A percentile compares a stretch with the other conserved stretches of the same genome.
phyloP scores from a whole-genome alignment of 2,329 filamentous ascomycete genomes.

The Rhexocercosporidium sp. region DNA sequence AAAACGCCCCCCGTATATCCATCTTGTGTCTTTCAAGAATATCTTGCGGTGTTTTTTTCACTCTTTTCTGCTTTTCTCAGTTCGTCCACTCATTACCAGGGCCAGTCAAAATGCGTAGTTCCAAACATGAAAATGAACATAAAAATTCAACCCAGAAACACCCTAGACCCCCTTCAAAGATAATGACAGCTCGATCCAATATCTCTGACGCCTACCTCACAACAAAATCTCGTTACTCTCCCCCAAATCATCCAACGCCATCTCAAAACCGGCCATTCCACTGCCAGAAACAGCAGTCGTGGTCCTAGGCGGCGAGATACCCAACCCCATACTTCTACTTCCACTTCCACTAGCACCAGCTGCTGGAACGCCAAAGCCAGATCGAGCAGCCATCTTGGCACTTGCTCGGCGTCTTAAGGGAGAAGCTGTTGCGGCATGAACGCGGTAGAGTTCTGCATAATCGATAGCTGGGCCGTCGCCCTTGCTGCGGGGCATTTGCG shows the following conservation, averaged over 20 bases:
- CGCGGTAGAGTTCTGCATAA: slow-evolving; percentile 31
- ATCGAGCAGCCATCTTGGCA: slow-evolving; percentile 13
- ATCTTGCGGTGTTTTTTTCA: no score
- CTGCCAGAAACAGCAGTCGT: slow-evolving; percentile 7
- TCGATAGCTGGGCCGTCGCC: slow-evolving; percentile 18
- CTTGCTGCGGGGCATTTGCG: background rate
- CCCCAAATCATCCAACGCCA: background rate
- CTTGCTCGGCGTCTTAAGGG: slow-evolving; percentile 28
- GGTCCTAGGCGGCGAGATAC: slow-evolving; percentile 16
- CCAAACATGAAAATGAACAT: no score
- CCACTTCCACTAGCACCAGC: background rate
- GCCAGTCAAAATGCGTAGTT: no score
- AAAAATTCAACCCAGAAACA: no score
- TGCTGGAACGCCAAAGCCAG: background rate
- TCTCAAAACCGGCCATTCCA: background rate
- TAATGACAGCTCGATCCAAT: no score
- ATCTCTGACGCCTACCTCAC: background rate
- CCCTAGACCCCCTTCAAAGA: no score
- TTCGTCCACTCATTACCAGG: no score
- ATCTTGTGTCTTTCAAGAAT: no score
- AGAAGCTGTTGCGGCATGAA: slow-evolving; percentile 31
- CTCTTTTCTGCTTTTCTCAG: no score
- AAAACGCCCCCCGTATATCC: no score
- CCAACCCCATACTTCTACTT: background rate
- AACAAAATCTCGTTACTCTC: background rate